Base-by-base conservation (phyloP, 179 eudicot species). In the Kewa caespitosa region DNA sequence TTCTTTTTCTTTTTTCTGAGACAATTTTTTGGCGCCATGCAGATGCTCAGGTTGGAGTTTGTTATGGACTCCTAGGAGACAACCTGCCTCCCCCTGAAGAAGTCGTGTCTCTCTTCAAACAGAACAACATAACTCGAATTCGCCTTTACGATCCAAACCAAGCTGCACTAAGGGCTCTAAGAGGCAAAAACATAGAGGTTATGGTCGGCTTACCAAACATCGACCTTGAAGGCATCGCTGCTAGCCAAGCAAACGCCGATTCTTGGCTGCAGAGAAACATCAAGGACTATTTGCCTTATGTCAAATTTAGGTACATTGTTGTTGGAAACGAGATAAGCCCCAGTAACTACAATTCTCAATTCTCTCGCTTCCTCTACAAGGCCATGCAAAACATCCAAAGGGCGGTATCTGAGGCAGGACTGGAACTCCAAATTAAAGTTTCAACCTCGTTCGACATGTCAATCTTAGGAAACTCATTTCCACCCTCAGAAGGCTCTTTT, bases 21-120 rank as follows among this genome's bases (percentile, higher is more conserved):
- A 28, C 12, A 9, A 61, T 46, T 32, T 32, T 15, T 31, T 6
- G 27, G n/a, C n/a, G n/a, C n/a, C n/a, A 67, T 79, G 82, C 89
- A 90, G 95, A 78, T 52, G 90, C 89, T 67, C 83, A 86, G 36
- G 70, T 78, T 39, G 96, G 96, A 69, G 85, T 86, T 61, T 86
- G 90, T 38, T 85, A 85, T 63, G 85, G 87, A 57, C 72, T 75
- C 74, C 62, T 52, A 1, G 93, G 88, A 6, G 76, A 74, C 37
- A 77, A 75, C 38, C 61, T 84, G 62, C 90, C 92, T 69, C 34
- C 88, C 6, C 75, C 86, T 41, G 27, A 46, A 57, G 79, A 89
- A 33, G 90, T 82, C n/a, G 79, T 87, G 31, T 68, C 70, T 31
- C 76, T 91, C 0, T 67, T 79, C 80, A 81, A 74, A 15, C 46